Base-by-base conservation (phyloP, 768 basidiomycete genomes). In the Cyathus striatus region DNA sequence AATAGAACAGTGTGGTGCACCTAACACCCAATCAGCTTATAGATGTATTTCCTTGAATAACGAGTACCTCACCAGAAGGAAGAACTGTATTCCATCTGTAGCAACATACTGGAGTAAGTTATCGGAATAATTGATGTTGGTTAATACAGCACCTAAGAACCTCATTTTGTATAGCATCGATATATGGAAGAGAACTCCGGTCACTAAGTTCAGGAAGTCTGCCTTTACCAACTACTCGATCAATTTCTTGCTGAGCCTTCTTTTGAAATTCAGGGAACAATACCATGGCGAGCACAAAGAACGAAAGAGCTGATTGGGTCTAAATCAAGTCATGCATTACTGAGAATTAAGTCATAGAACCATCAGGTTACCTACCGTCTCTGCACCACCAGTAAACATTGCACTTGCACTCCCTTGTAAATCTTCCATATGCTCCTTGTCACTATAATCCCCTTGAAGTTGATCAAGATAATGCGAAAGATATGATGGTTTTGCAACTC, bases 171-270 rank as follows among this genome's bases (percentile, higher is more conserved):
- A 57, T 43, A 1, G 56, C 56, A 23, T 41, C 32, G 33, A 50
- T 38, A 23, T 59, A 58, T 4, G 55, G 55, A 12, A 54, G 38
- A 10, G 48, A 45, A 13, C 23, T 30, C 33, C 48, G 46, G 38
- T 58, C 51, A 13, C 18, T 45, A 25, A 55, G 54, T 23, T 48
- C 49, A 23, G 57, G 57, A 13, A 58, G 47, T 6, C 41, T 43
- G 18, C 48, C 39, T 27, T 35, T 35, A 1, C 54, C 55, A n/a
- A 56, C 18, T 4, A 56, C 49, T 1, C 49, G 41, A 38, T 65
- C 62, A 23, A 65, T 47, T 38, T 65, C 53, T 30, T 45, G 42
- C 45, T 44, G 53, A 2, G 50, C 53, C 27, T 52, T 55, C 3
- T 40, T 49, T 30, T 55, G 53, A 16, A 50, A 43, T 24, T 55